Percentiles rank a stretch among this genome's conserved stretches.
Evolutionary conservation across 2,329 filamentous ascomycete species (phyloP).

Genomic region (Pseudodiploospora longispora): DNA sequence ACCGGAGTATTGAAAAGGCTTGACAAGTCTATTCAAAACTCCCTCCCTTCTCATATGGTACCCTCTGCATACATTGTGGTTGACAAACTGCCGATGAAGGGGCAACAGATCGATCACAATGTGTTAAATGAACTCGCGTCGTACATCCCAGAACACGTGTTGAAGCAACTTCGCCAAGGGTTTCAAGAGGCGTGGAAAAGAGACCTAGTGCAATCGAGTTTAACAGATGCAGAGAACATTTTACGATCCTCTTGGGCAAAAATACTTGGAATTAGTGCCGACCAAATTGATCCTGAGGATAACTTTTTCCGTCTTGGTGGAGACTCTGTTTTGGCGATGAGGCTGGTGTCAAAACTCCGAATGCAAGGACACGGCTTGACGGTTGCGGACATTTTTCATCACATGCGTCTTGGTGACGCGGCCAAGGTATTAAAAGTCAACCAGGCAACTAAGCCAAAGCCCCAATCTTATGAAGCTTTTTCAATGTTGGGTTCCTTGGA

Average conservation of each 20-base stretch:
- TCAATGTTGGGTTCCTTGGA: constrained; percentile 12
- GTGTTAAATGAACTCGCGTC: too few species aligned
- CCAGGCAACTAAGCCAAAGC: background rate
- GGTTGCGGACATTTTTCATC: constrained; percentile 19
- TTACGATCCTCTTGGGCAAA: constrained; percentile 4
- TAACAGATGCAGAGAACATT: background rate
- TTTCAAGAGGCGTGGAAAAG: background rate
- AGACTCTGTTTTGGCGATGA: constrained; percentile 24
- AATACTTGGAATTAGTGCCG: constrained; percentile 6
- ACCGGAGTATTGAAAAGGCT: background rate
- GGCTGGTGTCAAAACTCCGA: constrained; percentile 17
- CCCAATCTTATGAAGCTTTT: constrained; percentile 13
- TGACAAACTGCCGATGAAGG: constrained; percentile 18
- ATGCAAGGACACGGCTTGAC: constrained; percentile 15
- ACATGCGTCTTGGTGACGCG: constrained; percentile 19
- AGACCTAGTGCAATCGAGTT: background rate
- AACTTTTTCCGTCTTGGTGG: constrained; percentile 14
- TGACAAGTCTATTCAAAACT: constrained; percentile 1
- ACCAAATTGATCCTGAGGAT: constrained; percentile 27
- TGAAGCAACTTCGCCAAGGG: too few species aligned
- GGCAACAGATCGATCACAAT: constrained; percentile 11
- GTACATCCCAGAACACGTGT: too few species aligned
- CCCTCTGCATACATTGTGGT: constrained; percentile 17
- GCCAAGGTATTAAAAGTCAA: constrained; percentile 12
- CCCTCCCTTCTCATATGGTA: constrained; percentile 1